phyloP scores from a whole-genome alignment of 345 rosid species.

The Capsella bursapastoris region DNA sequence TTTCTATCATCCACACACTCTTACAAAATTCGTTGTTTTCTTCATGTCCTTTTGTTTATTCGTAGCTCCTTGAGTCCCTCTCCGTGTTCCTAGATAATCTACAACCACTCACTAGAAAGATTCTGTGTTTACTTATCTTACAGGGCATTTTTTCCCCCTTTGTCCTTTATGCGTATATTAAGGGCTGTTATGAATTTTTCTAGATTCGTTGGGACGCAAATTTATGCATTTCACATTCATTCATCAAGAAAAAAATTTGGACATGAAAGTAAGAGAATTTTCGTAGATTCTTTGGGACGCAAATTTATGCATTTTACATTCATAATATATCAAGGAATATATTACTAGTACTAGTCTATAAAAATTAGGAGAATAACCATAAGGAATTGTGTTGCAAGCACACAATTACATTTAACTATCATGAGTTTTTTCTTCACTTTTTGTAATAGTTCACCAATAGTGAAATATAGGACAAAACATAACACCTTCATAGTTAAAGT shows the following conservation, averaged over 20 bases:
- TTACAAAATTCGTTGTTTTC: constrained; percentile 19
- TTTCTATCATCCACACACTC: constrained; percentile 30
- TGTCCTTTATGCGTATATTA: not conserved
- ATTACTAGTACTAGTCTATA: not conserved
- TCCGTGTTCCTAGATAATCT: constrained; percentile 22
- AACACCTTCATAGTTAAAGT: not conserved
- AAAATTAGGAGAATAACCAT: not conserved
- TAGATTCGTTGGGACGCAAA: not conserved
- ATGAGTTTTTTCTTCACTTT: not conserved
- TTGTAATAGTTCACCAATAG: not conserved
- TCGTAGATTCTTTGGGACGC: not conserved
- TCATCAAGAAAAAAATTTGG: not conserved
- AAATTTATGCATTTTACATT: constrained; percentile 5
- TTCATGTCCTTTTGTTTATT: constrained; percentile 6
- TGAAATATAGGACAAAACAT: not conserved
- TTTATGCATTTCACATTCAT: constrained; percentile 15
- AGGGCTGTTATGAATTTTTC: not conserved
- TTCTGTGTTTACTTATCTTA: not conserved
- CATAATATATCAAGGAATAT: not conserved
- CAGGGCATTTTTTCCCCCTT: not conserved
- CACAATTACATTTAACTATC: not conserved
- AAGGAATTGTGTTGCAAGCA: not conserved
- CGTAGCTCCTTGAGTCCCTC: not conserved
- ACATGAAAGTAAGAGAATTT: not conserved
- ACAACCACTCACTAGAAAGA: constrained; percentile 27